Evolutionary conservation across 2,329 filamentous ascomycete genomes (phyloP).

Genomic region (Fusarium subglutinans): DNA sequence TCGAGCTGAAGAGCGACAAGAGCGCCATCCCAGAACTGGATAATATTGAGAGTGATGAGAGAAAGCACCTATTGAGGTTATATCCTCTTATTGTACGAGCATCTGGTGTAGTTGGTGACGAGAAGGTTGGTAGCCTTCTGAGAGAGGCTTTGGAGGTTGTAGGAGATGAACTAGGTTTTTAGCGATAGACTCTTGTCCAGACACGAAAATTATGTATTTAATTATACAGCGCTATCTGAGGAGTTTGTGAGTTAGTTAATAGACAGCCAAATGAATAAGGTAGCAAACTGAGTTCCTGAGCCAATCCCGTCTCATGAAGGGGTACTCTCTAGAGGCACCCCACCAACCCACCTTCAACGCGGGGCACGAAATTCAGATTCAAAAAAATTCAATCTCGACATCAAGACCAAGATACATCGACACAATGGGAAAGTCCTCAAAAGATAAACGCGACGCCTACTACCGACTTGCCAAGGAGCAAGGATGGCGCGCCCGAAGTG

Average conservation of each 20-base stretch:
- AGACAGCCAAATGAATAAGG: not conserved
- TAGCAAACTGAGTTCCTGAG: not conserved
- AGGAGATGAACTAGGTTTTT: constrained; percentile 58
- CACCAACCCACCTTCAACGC: constrained; percentile 28
- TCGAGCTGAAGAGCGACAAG: constrained; percentile 74
- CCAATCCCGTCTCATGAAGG: constrained; percentile 13
- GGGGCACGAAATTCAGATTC: constrained; percentile 42
- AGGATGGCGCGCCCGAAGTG: constrained; percentile 95
- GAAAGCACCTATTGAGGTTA: constrained; percentile 81
- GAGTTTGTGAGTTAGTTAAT: not conserved
- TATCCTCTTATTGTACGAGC: constrained; percentile 80
- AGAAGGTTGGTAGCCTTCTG: constrained; percentile 65
- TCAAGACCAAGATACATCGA: not conserved
- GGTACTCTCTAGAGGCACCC: constrained; percentile 16
- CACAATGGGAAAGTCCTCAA: constrained; percentile 93
- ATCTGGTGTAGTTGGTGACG: constrained; percentile 66
- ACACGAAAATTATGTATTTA: not conserved
- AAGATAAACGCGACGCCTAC: constrained; percentile 98
- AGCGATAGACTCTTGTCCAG: not conserved
- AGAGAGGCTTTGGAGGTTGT: constrained; percentile 70
- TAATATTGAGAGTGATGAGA: constrained; percentile 62
- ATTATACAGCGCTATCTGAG: not conserved
- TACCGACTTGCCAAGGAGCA: constrained; percentile 98
- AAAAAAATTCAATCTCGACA: constrained; percentile 29
- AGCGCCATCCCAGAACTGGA: constrained; percentile 70